A percentile compares a stretch with the other conserved stretches of the same genome.
These are phyloP conservation scores for Coemansia asiatica DNA, from an alignment of 192 early-diverging fungal genomes.

Conservation along the genomic window DNA sequence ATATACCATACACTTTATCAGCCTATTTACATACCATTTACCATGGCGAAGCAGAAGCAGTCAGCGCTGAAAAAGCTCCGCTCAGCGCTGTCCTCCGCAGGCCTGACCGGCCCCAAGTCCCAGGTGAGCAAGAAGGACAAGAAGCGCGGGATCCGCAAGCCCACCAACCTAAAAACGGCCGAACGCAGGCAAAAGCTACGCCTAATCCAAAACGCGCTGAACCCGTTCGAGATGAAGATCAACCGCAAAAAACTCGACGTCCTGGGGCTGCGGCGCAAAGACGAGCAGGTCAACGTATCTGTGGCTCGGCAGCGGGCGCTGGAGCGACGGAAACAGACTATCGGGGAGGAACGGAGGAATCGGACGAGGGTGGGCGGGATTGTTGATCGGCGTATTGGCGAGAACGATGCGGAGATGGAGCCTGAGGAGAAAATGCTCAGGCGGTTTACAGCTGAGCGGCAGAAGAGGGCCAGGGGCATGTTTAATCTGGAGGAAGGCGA, in stretches of 20 bases:
- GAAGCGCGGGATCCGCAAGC: constrained; percentile 60
- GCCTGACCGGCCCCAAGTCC: constrained; percentile 70
- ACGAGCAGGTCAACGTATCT: constrained; percentile 77
- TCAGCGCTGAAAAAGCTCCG: constrained; percentile 85
- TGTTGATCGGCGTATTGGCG: constrained; percentile 94
- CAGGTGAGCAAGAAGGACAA: constrained; percentile 68
- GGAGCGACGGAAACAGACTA: constrained; percentile 84
- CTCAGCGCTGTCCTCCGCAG: constrained; percentile 71
- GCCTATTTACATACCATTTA: background rate
- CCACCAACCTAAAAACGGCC: constrained; percentile 33
- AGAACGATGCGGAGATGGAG: constrained; percentile 80
- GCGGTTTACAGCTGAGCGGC: constrained; percentile 87
- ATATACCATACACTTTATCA: background rate
- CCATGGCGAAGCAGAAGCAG: constrained; percentile 25
- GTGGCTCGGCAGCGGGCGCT: constrained; percentile 77
- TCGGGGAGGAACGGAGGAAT: constrained; percentile 74
- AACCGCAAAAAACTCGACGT: constrained; percentile 81
- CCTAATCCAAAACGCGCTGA: constrained; percentile 57
- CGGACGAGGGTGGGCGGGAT: constrained; percentile 72
- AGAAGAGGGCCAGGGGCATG: constrained; percentile 56
- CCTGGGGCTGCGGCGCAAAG: constrained; percentile 79
- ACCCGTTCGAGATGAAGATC: constrained; percentile 90
- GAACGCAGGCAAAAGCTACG: constrained; percentile 42
- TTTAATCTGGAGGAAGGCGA: constrained; percentile 84
- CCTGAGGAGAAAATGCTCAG: constrained; percentile 95